phyloP scores from a whole-genome alignment of 2,329 filamentous ascomycete genomes.

The Cercospora canescens region DNA sequence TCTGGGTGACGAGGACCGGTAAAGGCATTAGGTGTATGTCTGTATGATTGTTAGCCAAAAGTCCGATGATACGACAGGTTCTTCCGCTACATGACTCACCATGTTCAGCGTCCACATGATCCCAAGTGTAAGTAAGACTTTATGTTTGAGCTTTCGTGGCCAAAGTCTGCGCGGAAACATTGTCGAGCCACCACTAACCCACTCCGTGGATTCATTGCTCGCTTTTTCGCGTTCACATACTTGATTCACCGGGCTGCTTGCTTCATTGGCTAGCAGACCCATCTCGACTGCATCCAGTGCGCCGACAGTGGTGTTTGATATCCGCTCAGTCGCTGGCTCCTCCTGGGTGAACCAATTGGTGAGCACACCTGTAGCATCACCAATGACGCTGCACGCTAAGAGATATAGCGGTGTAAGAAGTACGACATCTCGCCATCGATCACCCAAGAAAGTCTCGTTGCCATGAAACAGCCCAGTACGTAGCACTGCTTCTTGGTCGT shows the following conservation, averaged over 20 bases:
- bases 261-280: constrained; percentile 19
- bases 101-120: constrained; percentile 23
- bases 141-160: constrained; percentile 18
- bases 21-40: constrained; percentile 1
- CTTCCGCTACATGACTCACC: constrained; percentile 15
- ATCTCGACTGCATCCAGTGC: constrained; percentile 20
- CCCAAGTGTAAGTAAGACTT: constrained; percentile 17
- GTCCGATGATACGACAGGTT: background rate
- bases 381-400: constrained; percentile 42
- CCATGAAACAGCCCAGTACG: constrained; percentile 36
- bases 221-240: background rate
- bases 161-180: constrained; percentile 16
- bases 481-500: constrained; percentile 57
- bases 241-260: background rate
- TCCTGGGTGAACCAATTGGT: constrained; percentile 40
- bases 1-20: background rate
- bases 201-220: background rate
- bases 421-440: constrained; percentile 40
- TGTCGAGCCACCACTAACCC: background rate
- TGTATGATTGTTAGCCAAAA: background rate
- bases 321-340: background rate
- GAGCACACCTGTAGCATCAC: constrained; percentile 40
- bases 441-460: constrained; percentile 28
- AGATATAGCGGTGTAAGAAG: constrained; percentile 47
- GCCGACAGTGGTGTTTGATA: background rate